Base-by-base conservation (phyloP, 1,139 yeast genomes). In the Hansenula lynferdii region DNA sequence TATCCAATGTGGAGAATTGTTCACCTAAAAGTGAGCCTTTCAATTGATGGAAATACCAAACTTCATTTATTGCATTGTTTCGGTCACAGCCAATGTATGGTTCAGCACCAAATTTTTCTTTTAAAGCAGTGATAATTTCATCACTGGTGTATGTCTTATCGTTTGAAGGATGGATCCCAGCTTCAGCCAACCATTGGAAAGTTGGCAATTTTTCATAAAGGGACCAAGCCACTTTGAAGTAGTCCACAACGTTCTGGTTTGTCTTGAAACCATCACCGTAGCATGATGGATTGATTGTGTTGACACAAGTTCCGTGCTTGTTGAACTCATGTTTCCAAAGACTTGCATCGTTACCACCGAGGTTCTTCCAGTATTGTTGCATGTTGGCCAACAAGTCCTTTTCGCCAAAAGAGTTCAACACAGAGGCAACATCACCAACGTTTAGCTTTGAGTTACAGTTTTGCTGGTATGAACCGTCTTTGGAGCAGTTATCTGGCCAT, bases 301-400 rank as follows among this genome's bases (percentile, higher is more conserved):
- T 31, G 12, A 31, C 22, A 31, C 97, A 92, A 0, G 97, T 89
- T 5, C 92, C 97, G 56, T 92, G 98, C 61, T 92, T 92, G 65
- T 90, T 90, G 70, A 77, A 92, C 62, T 92, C 98, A 60, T 92
- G 97, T 22, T 77, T 70, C 97, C 98, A 92, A 40, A 92, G 67
- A 18, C 73, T 63, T 44, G 79, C 86, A 57, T 89, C 96, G 43
- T 72, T 57, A 2, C 94, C 92, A 42, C 77, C 77, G 59, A 72
- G 75, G 55, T 85, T 84, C 60, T 85, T 85, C 97, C 97, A 92
- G 38, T 70, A 62, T 18, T 52, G 51, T 16, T 65, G 54, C 87
- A 92, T 79, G 42, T 73, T 72, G 3, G 65, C 60, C 36, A 81
- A 67, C 39, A 92, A 67, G 5, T 66, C 75, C 16, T 58, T 51